These are phyloP conservation scores for Chaetomium globosum DNA, from an alignment of 2,329 filamentous ascomycete species.

Conservation along the genomic window DNA sequence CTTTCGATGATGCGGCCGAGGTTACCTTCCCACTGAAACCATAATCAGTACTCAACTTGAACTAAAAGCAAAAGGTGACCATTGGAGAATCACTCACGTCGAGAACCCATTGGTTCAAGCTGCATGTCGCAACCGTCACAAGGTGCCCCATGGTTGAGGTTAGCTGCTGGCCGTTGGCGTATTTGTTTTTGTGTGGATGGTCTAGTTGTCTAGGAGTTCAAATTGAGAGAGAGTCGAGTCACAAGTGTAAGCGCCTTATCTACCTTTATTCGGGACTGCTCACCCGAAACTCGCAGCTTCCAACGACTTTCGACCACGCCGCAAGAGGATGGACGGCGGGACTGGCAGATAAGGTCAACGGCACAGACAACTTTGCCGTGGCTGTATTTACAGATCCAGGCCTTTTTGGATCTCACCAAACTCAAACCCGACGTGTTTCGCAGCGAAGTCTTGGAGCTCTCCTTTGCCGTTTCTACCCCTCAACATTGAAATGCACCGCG, in stretches of 20 bases:
- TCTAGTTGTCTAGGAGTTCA: not conserved
- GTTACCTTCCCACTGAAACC: conserved; percentile 57
- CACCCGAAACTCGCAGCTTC: not conserved
- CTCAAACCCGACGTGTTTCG: too few relatives aligned
- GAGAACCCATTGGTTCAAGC: conserved; percentile 43
- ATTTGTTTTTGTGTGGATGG: not conserved
- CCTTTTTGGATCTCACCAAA: too few relatives aligned
- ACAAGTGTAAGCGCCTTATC: not conserved
- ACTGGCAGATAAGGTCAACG: too few relatives aligned
- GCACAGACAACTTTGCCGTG: too few relatives aligned
- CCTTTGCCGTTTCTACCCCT: not conserved
- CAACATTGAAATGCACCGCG: not conserved
- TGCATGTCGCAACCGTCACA: conserved; percentile 41
- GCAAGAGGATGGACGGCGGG: too few relatives aligned
- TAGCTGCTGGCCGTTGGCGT: not conserved
- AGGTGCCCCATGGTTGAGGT: conserved; percentile 34
- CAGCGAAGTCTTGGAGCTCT: too few relatives aligned
- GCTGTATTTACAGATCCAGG: too few relatives aligned
- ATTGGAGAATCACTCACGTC: conserved; percentile 22
- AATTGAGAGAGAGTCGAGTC: not conserved
- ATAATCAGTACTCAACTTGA: not conserved
- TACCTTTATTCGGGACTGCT: not conserved
- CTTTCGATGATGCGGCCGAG: conserved; percentile 61
- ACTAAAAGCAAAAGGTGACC: not conserved
- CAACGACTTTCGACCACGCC: too few relatives aligned